Evolutionary conservation across 1,139 yeast species (phyloP), one percentile per base, ranked within the genome.

Genomic region (Kodamaea arcana): DNA sequence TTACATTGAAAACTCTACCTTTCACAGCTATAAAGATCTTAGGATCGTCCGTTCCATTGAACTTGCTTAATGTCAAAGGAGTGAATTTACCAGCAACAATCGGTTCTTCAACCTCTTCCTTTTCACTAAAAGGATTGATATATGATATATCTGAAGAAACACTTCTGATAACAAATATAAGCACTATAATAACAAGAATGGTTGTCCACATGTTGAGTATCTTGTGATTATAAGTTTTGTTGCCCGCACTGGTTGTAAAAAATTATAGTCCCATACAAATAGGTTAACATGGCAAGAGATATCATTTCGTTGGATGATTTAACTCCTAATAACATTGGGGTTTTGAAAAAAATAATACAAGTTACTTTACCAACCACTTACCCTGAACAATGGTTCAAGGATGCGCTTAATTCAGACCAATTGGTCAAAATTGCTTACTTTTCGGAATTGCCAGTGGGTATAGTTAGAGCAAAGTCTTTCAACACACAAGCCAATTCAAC

Each of bases 1-100:
- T 68, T 17, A 88, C 96, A 54, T 92, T 96, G 54, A 76, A 92
- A 4, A 92, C 96, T 30, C 75, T 80, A 2, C 96, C 95, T 48
- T 72, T 78, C 12, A 92, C 87, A 0, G 87, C 95, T 48, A 92
- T 77, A 52, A 83, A 81, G 25, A 94, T 88, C 48, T 78, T 78
- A 33, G 83, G 81, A 42, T 79, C 81, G 45, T 83, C 88, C 31
- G 65, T 75, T 1, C 98, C 97, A 55, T 92, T 87, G 64, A 65
- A 88, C 51, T 80, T 80, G 40, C 75, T 74, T 24, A 92, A 67
- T 2, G 86, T 74, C 37, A 65, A 56, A 12, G 97, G 97, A 2
- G 94, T 87, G 62, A 83, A 92, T 32, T 72, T 72, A n/a, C 85
- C 84, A 47, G 78, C 86, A 8, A 86, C 80, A 4, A 85, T 66